phyloP scores from a whole-genome alignment of 306 rosid species.

The Cicer cuneatum region DNA sequence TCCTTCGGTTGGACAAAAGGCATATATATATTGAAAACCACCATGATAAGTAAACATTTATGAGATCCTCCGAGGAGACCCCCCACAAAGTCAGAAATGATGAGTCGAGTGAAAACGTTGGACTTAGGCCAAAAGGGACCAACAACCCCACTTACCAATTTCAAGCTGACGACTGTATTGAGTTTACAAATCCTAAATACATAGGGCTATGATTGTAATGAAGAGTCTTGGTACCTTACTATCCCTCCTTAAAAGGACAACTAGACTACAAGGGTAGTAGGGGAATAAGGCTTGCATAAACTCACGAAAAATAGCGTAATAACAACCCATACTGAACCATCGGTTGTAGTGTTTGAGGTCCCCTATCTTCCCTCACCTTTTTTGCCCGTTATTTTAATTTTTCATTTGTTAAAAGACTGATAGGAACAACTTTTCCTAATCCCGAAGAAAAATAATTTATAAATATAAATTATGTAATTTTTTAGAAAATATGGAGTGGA shows the following conservation, averaged over 20 bases:
- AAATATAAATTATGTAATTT: too few species aligned
- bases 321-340: conserved; percentile 62
- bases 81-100: background rate
- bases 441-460: too few species aligned
- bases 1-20: background rate
- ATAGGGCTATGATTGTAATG: conserved; percentile 8
- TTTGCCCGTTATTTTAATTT: conserved; percentile 28
- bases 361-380: conserved; percentile 40
- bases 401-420: too few species aligned
- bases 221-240: conserved; percentile 31
- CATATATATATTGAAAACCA: too few species aligned
- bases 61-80: too few species aligned
- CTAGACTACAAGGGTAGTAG: conserved; percentile 39
- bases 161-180: background rate
- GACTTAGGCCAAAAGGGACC: background rate
- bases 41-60: too few species aligned
- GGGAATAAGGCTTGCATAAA: conserved; percentile 48
- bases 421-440: too few species aligned
- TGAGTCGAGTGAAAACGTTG: background rate
- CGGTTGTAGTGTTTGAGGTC: conserved; percentile 48
- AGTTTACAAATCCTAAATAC: conserved; percentile 6
- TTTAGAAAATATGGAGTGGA: too few species aligned
- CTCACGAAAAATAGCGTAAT: conserved; percentile 46
- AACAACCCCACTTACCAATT: conserved; percentile 6
- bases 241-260: conserved; percentile 44